A percentile compares a stretch with the other conserved stretches of the same genome.
Conservation (phyloP, 306 rosid species). For the Sphenostylis stenocarpa region DNA sequence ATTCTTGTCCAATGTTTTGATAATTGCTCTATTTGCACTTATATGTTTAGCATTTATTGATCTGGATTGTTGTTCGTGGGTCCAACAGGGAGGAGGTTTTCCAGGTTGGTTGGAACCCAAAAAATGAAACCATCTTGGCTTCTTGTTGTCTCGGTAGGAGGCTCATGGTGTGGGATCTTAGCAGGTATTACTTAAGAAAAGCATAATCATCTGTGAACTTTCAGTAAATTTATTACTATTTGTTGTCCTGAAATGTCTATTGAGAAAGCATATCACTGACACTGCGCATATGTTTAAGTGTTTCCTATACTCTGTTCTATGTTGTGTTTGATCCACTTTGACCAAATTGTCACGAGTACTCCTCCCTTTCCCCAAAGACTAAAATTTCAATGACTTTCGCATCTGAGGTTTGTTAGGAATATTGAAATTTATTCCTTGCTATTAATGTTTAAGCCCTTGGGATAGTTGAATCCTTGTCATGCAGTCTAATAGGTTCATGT, state of each 20-base stretch:
- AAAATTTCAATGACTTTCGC: not conserved
- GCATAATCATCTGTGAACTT: slow-evolving; percentile 5
- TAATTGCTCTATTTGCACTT: slow-evolving; percentile 14
- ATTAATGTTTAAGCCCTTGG: not conserved
- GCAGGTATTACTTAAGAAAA: slow-evolving; percentile 67
- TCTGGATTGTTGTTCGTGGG: slow-evolving; percentile 16
- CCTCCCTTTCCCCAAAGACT: not conserved
- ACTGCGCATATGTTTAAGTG: not conserved
- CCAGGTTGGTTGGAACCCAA: slow-evolving; percentile 99
- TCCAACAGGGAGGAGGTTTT: slow-evolving; percentile 92
- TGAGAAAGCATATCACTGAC: not conserved
- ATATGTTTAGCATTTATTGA: slow-evolving; percentile 19
- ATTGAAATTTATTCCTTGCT: not conserved
- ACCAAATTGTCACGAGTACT: not conserved
- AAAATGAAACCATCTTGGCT: slow-evolving; percentile 93
- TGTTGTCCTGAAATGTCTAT: slow-evolving; percentile 5
- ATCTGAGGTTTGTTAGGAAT: not conserved
- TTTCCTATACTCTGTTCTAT: not conserved
- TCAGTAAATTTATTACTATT: not conserved
- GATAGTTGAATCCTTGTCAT: not conserved
- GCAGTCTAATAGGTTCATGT: not conserved
- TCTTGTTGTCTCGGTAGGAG: slow-evolving; percentile 97
- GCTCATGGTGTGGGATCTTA: slow-evolving; percentile 99
- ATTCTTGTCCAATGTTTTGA: slow-evolving; percentile 16
- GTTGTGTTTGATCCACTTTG: not conserved